These are phyloP conservation scores for Lentinula edodes DNA, from an alignment of 768 basidiomycete species.

Conservation along the genomic window DNA sequence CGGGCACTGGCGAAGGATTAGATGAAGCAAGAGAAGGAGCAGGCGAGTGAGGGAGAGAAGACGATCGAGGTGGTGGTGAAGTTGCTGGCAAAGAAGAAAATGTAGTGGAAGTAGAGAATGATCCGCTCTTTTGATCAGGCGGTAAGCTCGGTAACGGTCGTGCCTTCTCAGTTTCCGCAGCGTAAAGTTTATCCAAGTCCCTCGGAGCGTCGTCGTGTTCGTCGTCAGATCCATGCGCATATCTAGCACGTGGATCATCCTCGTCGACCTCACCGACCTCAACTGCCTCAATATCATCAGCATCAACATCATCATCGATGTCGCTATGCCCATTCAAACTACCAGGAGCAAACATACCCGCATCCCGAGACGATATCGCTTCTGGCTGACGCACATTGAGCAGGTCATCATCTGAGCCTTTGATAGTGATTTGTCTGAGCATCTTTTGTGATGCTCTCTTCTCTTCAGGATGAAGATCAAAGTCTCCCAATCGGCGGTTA, in stretches of 20 bases:
- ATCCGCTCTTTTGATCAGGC: not conserved
- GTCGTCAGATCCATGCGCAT: constrained; percentile 9
- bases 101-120: not conserved
- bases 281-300: not conserved
- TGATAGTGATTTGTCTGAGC: constrained; percentile 13
- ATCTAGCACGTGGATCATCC: constrained; percentile 13
- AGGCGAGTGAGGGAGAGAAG: not conserved
- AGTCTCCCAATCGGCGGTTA: constrained; percentile 57
- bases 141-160: constrained; percentile 21
- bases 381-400: not conserved
- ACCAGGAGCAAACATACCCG: constrained; percentile 22
- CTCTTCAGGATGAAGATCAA: constrained; percentile 75
- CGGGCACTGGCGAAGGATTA: too few species aligned
- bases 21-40: not conserved
- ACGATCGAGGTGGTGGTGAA: not conserved
- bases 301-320: not conserved
- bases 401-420: constrained; percentile 36
- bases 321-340: not conserved
- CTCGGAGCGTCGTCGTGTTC: constrained; percentile 20
- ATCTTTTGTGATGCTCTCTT: constrained; percentile 18
- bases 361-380: not conserved
- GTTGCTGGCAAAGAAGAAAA: not conserved
- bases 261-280: constrained; percentile 11
- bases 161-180: constrained; percentile 6
- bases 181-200: not conserved